A percentile compares a stretch with the other conserved stretches of the same genome.
Evolutionary conservation across 805 yeast species (phyloP).

Genomic region (Saturnispora besseyi): DNA sequence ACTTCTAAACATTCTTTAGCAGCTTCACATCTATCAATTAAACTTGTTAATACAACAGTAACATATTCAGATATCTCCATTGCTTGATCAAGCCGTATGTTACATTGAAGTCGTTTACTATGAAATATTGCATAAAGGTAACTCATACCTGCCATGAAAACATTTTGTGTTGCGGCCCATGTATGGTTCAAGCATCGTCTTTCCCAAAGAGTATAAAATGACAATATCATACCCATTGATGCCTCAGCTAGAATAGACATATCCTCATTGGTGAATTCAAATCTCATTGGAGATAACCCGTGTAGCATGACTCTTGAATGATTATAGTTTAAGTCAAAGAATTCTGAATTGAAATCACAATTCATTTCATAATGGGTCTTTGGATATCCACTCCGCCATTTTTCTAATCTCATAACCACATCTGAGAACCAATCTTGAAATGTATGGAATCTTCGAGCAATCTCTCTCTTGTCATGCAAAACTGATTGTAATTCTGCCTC

Average conservation of each 20-base stretch:
- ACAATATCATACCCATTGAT: slow-evolving; percentile 54
- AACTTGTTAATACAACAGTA: slow-evolving; percentile 47
- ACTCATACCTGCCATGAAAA: slow-evolving; percentile 84
- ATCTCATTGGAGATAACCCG: slow-evolving; percentile 69
- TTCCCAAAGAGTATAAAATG: slow-evolving; percentile 50
- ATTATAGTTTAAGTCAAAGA: slow-evolving; percentile 66
- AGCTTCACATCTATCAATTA: slow-evolving; percentile 68
- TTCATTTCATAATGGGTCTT: slow-evolving; percentile 51
- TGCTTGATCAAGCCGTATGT: slow-evolving; percentile 39
- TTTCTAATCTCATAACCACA: slow-evolving; percentile 42
- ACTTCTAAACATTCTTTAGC: slow-evolving; percentile 64
- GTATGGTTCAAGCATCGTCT: slow-evolving; percentile 66
- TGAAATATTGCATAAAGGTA: slow-evolving; percentile 70
- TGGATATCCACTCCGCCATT: slow-evolving; percentile 56
- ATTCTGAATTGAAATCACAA: slow-evolving; percentile 63
- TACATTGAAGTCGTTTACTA: slow-evolving; percentile 43
- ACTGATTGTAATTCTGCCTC: slow-evolving; percentile 72
- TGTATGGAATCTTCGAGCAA: slow-evolving; percentile 52
- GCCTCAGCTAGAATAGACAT: slow-evolving; percentile 50
- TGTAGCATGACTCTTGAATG: slow-evolving; percentile 65
- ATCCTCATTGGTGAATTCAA: slow-evolving; percentile 44
- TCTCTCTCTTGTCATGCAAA: slow-evolving; percentile 59
- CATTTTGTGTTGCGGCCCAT: slow-evolving; percentile 87
- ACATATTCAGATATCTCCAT: slow-evolving; percentile 43
- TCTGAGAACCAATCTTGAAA: slow-evolving; percentile 56